Percentiles rank a stretch among this genome's conserved stretches.
phyloP scores from a whole-genome alignment of 495 filamentous ascomycete species.

The Bathelium albidoporum region DNA sequence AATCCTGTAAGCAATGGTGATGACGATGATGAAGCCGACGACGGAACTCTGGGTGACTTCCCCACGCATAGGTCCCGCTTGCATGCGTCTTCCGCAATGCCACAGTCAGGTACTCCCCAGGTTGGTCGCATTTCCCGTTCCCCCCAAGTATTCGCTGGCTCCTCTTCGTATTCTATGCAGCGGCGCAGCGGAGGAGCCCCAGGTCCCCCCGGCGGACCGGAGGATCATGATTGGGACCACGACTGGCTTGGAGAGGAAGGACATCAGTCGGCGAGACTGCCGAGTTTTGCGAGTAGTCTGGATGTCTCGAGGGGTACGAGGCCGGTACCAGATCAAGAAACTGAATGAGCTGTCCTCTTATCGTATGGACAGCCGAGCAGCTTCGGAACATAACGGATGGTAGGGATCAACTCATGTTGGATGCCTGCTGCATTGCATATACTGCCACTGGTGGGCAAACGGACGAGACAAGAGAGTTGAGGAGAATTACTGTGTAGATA shows the following conservation, averaged over 20 bases:
- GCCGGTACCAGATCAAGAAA: not conserved
- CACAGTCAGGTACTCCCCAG: not conserved
- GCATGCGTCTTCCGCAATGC: not conserved
- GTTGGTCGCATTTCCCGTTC: not conserved
- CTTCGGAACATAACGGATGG: too few species aligned
- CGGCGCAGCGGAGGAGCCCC: not conserved
- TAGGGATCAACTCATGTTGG: too few species aligned
- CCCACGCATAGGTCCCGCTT: not conserved
- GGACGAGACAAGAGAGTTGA: not conserved
- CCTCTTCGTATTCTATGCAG: not conserved
- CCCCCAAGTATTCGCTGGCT: not conserved
- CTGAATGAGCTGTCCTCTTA: too few species aligned
- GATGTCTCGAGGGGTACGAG: not conserved
- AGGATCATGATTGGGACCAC: slow-evolving; percentile 1
- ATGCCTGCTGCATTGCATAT: too few species aligned
- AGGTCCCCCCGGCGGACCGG: not conserved
- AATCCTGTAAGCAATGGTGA: not conserved
- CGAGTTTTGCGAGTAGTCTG: not conserved
- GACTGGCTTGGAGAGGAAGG: not conserved
- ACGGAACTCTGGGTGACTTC: not conserved
- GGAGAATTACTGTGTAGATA: too few species aligned
- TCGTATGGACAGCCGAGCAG: not conserved
- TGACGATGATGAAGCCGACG: not conserved
- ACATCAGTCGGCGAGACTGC: not conserved
- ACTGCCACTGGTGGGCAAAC: not conserved